phyloP scores from a whole-genome alignment of 257 asterid species.

The Petrea volubilis region DNA sequence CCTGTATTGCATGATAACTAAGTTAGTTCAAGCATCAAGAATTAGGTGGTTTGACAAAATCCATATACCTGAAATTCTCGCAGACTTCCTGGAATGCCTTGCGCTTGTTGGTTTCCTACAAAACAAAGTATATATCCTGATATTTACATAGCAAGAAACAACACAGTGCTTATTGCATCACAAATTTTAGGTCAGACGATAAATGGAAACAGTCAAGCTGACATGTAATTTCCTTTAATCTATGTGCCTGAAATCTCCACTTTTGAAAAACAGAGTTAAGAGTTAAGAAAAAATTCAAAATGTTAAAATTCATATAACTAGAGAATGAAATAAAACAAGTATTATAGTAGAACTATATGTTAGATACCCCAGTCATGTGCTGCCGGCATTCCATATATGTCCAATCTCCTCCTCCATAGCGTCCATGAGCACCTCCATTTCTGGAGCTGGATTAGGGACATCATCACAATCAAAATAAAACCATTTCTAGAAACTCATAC shows the following conservation, averaged over 20 bases:
- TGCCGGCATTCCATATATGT: constrained; percentile 81
- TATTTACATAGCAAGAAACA: constrained; percentile 13
- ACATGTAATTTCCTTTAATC: neutral
- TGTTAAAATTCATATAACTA: constrained; percentile 1
- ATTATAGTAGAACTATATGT: constrained; percentile 18
- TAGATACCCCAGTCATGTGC: constrained; percentile 71
- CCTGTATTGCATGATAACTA: constrained; percentile 52
- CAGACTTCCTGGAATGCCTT: constrained; percentile 86
- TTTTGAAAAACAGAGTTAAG: neutral
- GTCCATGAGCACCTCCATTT: constrained; percentile 98
- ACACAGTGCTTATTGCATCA: constrained; percentile 13
- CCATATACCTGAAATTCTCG: constrained; percentile 69
- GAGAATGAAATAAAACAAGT: constrained; percentile 25
- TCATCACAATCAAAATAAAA: constrained; percentile 29
- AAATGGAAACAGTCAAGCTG: neutral
- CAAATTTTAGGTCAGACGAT: neutral
- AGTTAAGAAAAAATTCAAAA: neutral
- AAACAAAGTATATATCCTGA: constrained; percentile 20
- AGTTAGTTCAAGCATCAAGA: constrained; percentile 18
- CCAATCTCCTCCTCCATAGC: constrained; percentile 96
- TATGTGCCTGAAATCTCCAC: neutral
- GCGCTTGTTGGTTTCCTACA: constrained; percentile 80
- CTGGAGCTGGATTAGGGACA: constrained; percentile 56
- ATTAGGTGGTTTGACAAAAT: constrained; percentile 21
- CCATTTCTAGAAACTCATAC: constrained; percentile 4